A percentile compares a stretch with the other conserved stretches of the same genome.
Evolutionary conservation across 2,329 filamentous ascomycete genomes (phyloP).

Genomic region (Diaporthe eres): DNA sequence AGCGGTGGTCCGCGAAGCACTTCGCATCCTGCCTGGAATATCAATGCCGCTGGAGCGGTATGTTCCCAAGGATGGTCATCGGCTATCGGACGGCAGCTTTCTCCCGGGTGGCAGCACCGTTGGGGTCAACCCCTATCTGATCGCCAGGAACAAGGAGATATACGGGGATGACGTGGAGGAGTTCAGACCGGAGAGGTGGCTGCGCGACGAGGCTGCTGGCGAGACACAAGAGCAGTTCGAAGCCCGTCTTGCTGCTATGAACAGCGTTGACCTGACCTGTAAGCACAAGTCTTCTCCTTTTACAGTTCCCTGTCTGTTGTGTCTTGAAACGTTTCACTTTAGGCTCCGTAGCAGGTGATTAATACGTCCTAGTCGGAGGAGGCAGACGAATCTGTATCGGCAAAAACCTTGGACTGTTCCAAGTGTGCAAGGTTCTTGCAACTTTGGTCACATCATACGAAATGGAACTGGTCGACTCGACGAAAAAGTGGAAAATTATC

Average conservation of each 20-base stretch:
- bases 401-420: slow-evolving; percentile 73
- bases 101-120: slow-evolving; percentile 80
- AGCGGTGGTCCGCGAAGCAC: slow-evolving; percentile 54
- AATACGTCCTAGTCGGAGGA: slow-evolving; percentile 65
- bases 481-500: slow-evolving; percentile 11
- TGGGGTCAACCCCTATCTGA: slow-evolving; percentile 82
- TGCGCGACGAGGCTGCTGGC: slow-evolving; percentile 55
- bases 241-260: slow-evolving; percentile 74
- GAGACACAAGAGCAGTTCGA: slow-evolving; percentile 61
- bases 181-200: slow-evolving; percentile 79
- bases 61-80: slow-evolving; percentile 44
- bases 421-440: slow-evolving; percentile 75
- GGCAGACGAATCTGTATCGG: slow-evolving; percentile 79
- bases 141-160: slow-evolving; percentile 76
- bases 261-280: slow-evolving; percentile 76
- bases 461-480: slow-evolving; percentile 48
- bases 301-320: too few species aligned
- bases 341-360: too few species aligned
- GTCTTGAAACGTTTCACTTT: too few species aligned
- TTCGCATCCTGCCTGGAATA: slow-evolving; percentile 58
- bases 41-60: slow-evolving; percentile 46
- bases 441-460: slow-evolving; percentile 75
- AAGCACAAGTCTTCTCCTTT: too few species aligned
- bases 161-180: slow-evolving; percentile 73
- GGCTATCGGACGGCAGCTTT: slow-evolving; percentile 62